These are phyloP conservation scores for Fomitopsis serialis DNA, from an alignment of 768 basidiomycete genomes.

Conservation along the genomic window DNA sequence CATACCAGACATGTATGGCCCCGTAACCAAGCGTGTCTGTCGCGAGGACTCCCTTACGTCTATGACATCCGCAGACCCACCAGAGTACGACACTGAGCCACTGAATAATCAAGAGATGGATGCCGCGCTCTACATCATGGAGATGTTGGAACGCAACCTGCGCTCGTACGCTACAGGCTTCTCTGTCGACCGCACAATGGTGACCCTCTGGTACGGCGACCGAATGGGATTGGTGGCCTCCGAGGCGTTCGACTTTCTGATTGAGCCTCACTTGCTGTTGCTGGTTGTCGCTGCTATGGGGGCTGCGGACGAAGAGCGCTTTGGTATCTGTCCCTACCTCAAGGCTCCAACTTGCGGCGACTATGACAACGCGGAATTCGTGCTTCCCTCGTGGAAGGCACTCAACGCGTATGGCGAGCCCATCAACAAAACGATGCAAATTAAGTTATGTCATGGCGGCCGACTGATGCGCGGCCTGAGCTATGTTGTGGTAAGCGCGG, in stretches of 20 bases:
- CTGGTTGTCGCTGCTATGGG: constrained; percentile 17
- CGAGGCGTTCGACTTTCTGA: constrained; percentile 15
- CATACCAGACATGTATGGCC: too few relatives aligned
- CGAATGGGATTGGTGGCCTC: constrained; percentile 17
- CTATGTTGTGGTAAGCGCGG: neutral
- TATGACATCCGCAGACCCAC: too few relatives aligned
- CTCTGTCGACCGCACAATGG: constrained; percentile 12
- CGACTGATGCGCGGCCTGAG: neutral
- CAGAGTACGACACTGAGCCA: neutral
- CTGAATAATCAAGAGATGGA: neutral
- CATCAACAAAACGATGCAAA: neutral
- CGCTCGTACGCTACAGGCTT: constrained; percentile 13
- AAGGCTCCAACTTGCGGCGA: neutral
- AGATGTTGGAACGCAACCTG: neutral
- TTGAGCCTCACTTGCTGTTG: constrained; percentile 14
- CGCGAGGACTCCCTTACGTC: too few relatives aligned
- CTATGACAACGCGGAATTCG: neutral
- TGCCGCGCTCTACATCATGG: neutral
- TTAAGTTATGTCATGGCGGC: neutral
- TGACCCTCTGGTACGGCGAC: constrained; percentile 25
- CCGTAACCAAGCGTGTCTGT: neutral
- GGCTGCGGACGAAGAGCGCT: constrained; percentile 1
- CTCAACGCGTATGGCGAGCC: neutral
- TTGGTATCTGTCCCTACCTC: constrained; percentile 15
- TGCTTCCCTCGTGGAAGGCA: neutral